Evolutionary conservation across 352 stramenopile genomes (phyloP).

Genomic region (Globisporangium paroecandrum): DNA sequence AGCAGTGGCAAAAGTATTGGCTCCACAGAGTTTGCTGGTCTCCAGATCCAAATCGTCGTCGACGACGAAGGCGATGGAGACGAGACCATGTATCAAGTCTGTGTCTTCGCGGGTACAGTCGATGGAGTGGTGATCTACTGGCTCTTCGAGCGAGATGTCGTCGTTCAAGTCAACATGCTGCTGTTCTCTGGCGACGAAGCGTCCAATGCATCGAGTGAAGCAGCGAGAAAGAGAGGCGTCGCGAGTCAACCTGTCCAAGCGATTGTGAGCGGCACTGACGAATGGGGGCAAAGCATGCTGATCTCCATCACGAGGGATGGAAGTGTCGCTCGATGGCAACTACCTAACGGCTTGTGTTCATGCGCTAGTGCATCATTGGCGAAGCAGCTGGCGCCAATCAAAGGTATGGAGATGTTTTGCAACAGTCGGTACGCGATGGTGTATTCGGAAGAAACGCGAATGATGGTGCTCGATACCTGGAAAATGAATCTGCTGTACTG

Average conservation of each 20-base stretch:
- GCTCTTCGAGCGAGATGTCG: constrained; percentile 54
- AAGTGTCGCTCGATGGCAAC: constrained; percentile 54
- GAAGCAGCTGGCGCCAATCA: constrained; percentile 53
- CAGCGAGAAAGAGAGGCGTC: neutral
- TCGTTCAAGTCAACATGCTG: constrained; percentile 69
- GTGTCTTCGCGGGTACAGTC: constrained; percentile 64
- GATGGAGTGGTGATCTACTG: constrained; percentile 72
- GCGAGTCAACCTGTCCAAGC: constrained; percentile 37
- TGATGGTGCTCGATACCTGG: constrained; percentile 81
- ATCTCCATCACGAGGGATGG: constrained; percentile 56
- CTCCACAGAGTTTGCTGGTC: constrained; percentile 6
- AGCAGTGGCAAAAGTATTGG: neutral
- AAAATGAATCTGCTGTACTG: constrained; percentile 69
- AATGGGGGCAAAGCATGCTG: constrained; percentile 75
- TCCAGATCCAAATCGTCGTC: constrained; percentile 42
- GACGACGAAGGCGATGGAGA: constrained; percentile 29
- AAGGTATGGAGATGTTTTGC: constrained; percentile 71
- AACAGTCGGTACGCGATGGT: constrained; percentile 70
- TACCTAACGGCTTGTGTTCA: constrained; percentile 64
- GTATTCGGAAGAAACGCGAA: constrained; percentile 61
- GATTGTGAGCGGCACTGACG: constrained; percentile 66
- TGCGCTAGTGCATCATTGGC: constrained; percentile 49
- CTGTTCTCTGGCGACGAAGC: constrained; percentile 29
- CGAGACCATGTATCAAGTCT: constrained; percentile 45
- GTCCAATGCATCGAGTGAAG: neutral